Evolutionary conservation across 1,284 basidiomycete species (phyloP).

Genomic region (Stereum hirsutum): DNA sequence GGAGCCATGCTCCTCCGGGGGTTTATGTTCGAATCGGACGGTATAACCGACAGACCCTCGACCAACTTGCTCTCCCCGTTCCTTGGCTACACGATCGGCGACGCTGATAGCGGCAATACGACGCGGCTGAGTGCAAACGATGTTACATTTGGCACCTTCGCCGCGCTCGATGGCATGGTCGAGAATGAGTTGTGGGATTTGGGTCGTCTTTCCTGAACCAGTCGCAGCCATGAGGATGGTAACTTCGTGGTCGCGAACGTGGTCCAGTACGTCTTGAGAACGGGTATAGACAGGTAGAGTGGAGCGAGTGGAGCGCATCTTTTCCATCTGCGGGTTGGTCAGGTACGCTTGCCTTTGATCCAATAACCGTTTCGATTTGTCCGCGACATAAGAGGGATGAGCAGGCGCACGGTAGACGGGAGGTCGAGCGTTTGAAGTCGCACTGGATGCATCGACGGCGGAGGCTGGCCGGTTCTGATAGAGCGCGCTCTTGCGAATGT

Average conservation of each 20-base stretch:
- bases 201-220: slow-evolving; percentile 94
- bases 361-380: slow-evolving; percentile 56
- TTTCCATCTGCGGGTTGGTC: slow-evolving; percentile 47
- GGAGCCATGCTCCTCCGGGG: slow-evolving; percentile 76
- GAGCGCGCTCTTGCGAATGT: slow-evolving; percentile 50
- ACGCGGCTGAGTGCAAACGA: slow-evolving; percentile 91
- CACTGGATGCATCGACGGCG: slow-evolving; percentile 12
- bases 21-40: slow-evolving; percentile 84
- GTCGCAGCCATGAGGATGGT: slow-evolving; percentile 94
- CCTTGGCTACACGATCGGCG: slow-evolving; percentile 87
- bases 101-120: slow-evolving; percentile 91
- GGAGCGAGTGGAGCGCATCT: slow-evolving; percentile 62
- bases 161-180: slow-evolving; percentile 78
- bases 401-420: slow-evolving; percentile 7
- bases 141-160: slow-evolving; percentile 81
- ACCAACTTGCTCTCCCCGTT: slow-evolving; percentile 75
- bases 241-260: slow-evolving; percentile 77
- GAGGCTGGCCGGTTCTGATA: slow-evolving; percentile 35
- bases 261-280: slow-evolving; percentile 56
- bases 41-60: slow-evolving; percentile 79
- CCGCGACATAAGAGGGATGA: slow-evolving; percentile 17
- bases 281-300: slow-evolving; percentile 70
- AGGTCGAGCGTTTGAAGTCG: slow-evolving; percentile 1
- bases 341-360: slow-evolving; percentile 57
- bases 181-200: slow-evolving; percentile 89